A percentile compares a stretch with the other conserved stretches of the same genome.
phyloP scores from a whole-genome alignment of 305 asterid genomes.

The Rubia peregrina region DNA sequence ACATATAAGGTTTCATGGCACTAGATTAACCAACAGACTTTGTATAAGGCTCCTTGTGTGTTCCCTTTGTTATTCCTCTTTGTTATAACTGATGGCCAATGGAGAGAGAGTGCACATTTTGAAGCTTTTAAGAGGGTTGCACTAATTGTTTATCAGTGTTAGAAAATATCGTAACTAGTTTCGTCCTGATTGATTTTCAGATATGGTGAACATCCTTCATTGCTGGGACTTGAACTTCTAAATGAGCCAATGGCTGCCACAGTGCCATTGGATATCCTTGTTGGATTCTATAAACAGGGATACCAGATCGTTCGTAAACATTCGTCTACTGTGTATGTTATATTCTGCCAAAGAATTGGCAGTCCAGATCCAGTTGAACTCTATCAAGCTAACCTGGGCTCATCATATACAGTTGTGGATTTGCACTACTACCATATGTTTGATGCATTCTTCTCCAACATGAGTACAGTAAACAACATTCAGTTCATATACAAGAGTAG shows the following conservation, averaged over 20 bases:
- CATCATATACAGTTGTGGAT: constrained; percentile 53
- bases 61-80: too few relatives aligned
- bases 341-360: constrained; percentile 76
- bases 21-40: too few relatives aligned
- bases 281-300: constrained; percentile 58
- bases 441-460: constrained; percentile 39
- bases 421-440: constrained; percentile 73
- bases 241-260: constrained; percentile 65
- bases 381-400: constrained; percentile 52
- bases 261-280: constrained; percentile 56
- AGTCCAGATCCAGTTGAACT: constrained; percentile 63
- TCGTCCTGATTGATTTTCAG: constrained; percentile 24
- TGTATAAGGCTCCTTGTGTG: too few relatives aligned
- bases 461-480: constrained; percentile 47
- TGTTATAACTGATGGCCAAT: neutral
- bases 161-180: neutral
- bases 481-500: constrained; percentile 48
- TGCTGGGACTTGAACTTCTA: constrained; percentile 73
- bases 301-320: constrained; percentile 52
- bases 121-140: neutral
- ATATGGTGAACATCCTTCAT: constrained; percentile 63
- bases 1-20: neutral
- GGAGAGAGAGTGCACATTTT: neutral
- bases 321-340: constrained; percentile 61
- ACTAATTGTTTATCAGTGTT: neutral